A percentile compares a stretch with the other conserved stretches of the same genome.
phyloP scores from a whole-genome alignment of 139 green algal species.

The Picochlorum costavermella region DNA sequence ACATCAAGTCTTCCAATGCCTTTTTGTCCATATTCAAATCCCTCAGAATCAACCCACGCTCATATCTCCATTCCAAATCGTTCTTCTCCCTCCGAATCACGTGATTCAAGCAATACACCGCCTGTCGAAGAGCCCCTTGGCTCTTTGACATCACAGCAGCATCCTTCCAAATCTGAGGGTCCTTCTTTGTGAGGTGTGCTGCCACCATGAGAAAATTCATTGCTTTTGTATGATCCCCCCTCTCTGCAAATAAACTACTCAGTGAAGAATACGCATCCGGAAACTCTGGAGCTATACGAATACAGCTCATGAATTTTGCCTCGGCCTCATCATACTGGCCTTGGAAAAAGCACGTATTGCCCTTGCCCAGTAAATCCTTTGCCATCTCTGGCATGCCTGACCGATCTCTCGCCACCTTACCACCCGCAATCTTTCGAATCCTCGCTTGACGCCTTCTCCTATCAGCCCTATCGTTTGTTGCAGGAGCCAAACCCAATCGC shows the following conservation, averaged over 20 bases:
- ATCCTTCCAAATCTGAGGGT: conserved; percentile 68
- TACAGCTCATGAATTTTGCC: conserved; percentile 59
- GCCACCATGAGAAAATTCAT: conserved; percentile 91
- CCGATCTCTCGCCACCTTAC: not conserved
- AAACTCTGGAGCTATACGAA: conserved; percentile 64
- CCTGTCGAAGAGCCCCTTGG: conserved; percentile 65
- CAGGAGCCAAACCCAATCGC: conserved; percentile 32
- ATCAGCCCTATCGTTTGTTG: conserved; percentile 7
- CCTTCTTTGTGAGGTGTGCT: conserved; percentile 69
- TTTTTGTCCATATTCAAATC: conserved; percentile 38
- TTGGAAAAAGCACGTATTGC: conserved; percentile 78
- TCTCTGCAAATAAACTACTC: conserved; percentile 64
- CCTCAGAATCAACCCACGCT: conserved; percentile 58
- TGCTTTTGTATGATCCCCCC: conserved; percentile 46
- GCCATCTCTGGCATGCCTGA: conserved; percentile 54
- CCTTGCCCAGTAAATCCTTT: conserved; percentile 60
- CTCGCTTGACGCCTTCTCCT: conserved; percentile 1
- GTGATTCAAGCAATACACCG: conserved; percentile 79
- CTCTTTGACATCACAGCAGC: conserved; percentile 58
- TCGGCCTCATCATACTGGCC: conserved; percentile 39
- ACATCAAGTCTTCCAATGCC: conserved; percentile 29
- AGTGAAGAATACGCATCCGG: conserved; percentile 79
- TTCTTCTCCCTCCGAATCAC: conserved; percentile 40
- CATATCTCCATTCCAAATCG: conserved; percentile 60
- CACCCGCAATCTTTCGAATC: not conserved